Conservation (phyloP, 2,329 filamentous ascomycete species). For the Beauveria sp. region DNA sequence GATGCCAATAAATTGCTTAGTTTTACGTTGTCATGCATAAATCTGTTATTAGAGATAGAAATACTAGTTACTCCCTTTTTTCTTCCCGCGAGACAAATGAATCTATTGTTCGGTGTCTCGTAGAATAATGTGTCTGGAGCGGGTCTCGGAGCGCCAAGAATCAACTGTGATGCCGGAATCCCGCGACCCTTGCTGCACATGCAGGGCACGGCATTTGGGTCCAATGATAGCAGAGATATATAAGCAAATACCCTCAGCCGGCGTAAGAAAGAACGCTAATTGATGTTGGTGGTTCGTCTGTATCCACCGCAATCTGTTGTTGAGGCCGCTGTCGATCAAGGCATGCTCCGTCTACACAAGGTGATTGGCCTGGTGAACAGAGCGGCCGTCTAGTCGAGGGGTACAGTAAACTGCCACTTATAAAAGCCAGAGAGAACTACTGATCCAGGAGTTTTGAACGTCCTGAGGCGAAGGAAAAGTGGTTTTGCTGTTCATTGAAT, state of each 20-base stretch:
- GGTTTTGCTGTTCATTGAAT: too few species aligned
- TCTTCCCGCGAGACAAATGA: neutral
- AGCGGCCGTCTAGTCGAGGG: neutral
- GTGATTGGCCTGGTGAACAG: neutral
- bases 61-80: neutral
- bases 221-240: neutral
- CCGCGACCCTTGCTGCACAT: neutral
- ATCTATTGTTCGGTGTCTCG: neutral
- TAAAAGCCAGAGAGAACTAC: neutral
- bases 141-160: neutral
- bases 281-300: neutral
- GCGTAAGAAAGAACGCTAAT: neutral
- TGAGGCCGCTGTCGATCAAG: neutral
- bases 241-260: neutral
- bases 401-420: neutral
- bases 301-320: neutral
- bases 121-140: neutral
- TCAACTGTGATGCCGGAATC: neutral
- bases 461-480: too few species aligned
- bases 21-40: neutral
- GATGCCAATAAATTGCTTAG: neutral
- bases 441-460: neutral
- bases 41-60: neutral
- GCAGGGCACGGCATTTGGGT: neutral
- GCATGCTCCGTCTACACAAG: neutral